Evolutionary conservation across 2,329 filamentous ascomycete species (phyloP), one percentile per base, ranked within the genome.

Genomic region (Onygenales sp.): DNA sequence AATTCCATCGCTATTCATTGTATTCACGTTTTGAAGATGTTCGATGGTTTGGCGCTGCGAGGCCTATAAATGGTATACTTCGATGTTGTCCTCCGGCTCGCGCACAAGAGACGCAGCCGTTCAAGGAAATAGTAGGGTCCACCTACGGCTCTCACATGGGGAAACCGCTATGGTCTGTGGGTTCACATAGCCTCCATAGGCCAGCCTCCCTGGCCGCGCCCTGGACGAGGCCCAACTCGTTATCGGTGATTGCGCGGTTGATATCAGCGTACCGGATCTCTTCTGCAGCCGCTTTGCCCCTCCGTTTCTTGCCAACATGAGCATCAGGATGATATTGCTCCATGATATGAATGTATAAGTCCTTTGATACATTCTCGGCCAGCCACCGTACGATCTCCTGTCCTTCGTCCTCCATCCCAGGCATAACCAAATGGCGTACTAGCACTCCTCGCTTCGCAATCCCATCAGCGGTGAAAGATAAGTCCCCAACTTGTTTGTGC

Each of bases 331-430:
- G 83, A 64, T 93, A 93, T 69, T 94, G 89, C 69, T 94, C 88
- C 88, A 93, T 93, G 59, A 94, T 84, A 65, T 94, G 85, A 55
- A 93, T 80, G 68, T 91, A 92, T 43, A 86, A 76, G 66, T 93
- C 87, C 53, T 74, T 78, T 3, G 85, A 88, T 2, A 94, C 77
- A 51, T 89, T 80, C 32, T 79, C 74, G 0, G 87, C 88, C 13
- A 94, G 73, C 77, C 87, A 94, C 57, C 73, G 76, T 75, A 94
- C 85, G 55, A 94, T 93, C 57, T 82, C 74, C 50, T 77, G 76
- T 0, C 85, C 85, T 69, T 93, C 88, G 14, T 80, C 80, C 63
- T 87, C 85, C 61, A 84, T 82, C 0, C 87, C 87, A 0, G 88
- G 89, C 89, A 94, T 94, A 31, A 92, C 87, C 1, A 94, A 77